Conservation (phyloP, 2,329 filamentous ascomycete genomes). For the Cladosporium cucumerinum region DNA sequence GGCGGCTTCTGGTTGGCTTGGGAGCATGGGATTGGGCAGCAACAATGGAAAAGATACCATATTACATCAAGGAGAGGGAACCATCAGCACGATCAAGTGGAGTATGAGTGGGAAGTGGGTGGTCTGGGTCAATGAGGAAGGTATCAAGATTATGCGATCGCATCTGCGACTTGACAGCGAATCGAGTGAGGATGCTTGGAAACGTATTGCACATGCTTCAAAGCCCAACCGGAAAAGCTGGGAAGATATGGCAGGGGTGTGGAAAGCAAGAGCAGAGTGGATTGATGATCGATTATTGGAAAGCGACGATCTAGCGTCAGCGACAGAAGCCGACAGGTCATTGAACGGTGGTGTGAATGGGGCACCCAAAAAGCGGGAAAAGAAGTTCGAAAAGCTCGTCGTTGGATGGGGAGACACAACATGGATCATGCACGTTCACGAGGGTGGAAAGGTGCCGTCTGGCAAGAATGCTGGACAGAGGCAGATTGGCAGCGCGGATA, state of each 20-base stretch:
- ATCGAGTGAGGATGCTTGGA: slow-evolving; percentile 85
- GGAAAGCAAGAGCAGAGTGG: slow-evolving; percentile 92
- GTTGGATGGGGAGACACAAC: slow-evolving; percentile 96
- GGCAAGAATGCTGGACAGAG: slow-evolving; percentile 67
- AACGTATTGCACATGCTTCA: slow-evolving; percentile 87
- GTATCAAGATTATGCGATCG: slow-evolving; percentile 96
- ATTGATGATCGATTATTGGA: slow-evolving; percentile 81
- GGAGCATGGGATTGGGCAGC: slow-evolving; percentile 72
- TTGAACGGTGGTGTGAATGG: slow-evolving; percentile 30
- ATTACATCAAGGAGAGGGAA: slow-evolving; percentile 86
- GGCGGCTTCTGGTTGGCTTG: slow-evolving; percentile 78
- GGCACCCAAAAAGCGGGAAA: slow-evolving; percentile 15
- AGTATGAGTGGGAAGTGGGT: slow-evolving; percentile 89
- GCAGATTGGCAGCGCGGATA: slow-evolving; percentile 76
- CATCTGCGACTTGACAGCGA: slow-evolving; percentile 74
- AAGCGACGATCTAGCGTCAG: slow-evolving; percentile 58
- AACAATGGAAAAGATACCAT: slow-evolving; percentile 81
- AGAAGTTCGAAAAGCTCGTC: slow-evolving; percentile 67
- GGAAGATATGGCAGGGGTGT: slow-evolving; percentile 95
- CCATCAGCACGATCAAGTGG: slow-evolving; percentile 91
- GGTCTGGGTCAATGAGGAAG: slow-evolving; percentile 93
- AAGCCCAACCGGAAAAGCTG: slow-evolving; percentile 81
- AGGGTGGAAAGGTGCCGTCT: slow-evolving; percentile 60
- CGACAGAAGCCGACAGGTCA: slow-evolving; percentile 31
- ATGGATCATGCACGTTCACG: slow-evolving; percentile 90